Base-by-base conservation (phyloP, 495 filamentous ascomycete genomes). In the Hypoxylon intermedium region DNA sequence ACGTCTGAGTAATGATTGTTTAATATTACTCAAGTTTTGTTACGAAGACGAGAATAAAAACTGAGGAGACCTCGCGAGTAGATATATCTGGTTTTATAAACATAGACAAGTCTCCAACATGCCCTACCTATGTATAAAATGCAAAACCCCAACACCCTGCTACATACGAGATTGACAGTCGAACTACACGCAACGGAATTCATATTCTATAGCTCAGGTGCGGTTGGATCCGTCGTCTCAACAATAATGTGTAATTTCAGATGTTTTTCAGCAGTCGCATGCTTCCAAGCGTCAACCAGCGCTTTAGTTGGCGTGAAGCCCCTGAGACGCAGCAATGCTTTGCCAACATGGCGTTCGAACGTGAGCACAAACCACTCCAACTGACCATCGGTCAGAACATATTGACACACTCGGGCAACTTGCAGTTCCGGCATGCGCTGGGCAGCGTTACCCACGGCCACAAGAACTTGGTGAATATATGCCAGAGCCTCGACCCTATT, bases 291-390 rank as follows among this genome's bases (percentile, higher is more conserved):
- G 0, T 37, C 58, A 9, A 43, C 11, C 51, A 60, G 46, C 4
- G 40, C 6, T n/a, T 37, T 53, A 5, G 51, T 43, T 2, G 52
- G 62, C n/a, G 28, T 21, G 33, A 66, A 60, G 3, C 62, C 62
- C 40, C 23, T 56, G 2, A 38, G 19, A 3, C 48, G 50, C 7
- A 66, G 1, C 0, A 26, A 11, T 1, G 33, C 62, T n/a, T 44
- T 56, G 5, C 38, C 57, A 2, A 21, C 37, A 26, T 56, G 26
- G 40, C 46, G 37, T 13, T 60, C 52, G 7, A 61, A 66, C 0
- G 38, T 61, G 20, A 66, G 57, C 9, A 66, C 48, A 26, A 66
- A 60, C 62, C 62, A 66, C 19, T 66, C 62, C 9, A 66, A 21
- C 16, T 42, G 56, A n/a, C 37, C 58, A 16, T 66, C 62, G 0